Conservation (phyloP, 208 protist genomes). For the Trypanosoma congolense region DNA sequence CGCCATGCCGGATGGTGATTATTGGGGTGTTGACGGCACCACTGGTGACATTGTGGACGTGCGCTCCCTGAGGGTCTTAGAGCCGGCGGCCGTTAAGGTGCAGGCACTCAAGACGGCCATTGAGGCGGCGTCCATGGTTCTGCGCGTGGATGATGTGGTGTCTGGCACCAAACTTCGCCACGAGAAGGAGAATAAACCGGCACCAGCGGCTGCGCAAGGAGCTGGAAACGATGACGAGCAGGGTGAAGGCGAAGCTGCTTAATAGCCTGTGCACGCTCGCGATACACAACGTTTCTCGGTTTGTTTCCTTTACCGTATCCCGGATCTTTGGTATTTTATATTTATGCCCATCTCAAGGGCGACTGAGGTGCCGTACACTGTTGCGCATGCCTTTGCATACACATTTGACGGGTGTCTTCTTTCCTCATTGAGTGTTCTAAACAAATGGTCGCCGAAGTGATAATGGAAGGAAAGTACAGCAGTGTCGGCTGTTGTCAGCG, state of each 20-base stretch:
- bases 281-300: too few species aligned
- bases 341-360: too few species aligned
- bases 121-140: constrained; percentile 97
- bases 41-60: constrained; percentile 95
- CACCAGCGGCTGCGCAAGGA: constrained; percentile 37
- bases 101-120: constrained; percentile 98
- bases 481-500: too few species aligned
- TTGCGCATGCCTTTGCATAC: too few species aligned
- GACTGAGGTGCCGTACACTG: too few species aligned
- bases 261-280: too few species aligned
- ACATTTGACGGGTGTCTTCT: too few species aligned
- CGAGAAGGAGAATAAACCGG: constrained; percentile 32
- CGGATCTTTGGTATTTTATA: too few species aligned
- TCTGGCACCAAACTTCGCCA: constrained; percentile 91
- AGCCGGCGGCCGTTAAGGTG: constrained; percentile 97
- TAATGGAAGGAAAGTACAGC: too few species aligned
- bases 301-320: background rate
- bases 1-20: constrained; percentile 72
- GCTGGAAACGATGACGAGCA: constrained; percentile 64
- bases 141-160: constrained; percentile 99
- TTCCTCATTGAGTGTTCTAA: too few species aligned
- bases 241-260: constrained; percentile 28
- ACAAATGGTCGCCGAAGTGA: too few species aligned
- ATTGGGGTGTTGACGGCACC: constrained; percentile 97
- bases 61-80: constrained; percentile 95